Evolutionary conservation across 164 flowering plant species (phyloP).

Genomic region (Vitis rupestris): DNA sequence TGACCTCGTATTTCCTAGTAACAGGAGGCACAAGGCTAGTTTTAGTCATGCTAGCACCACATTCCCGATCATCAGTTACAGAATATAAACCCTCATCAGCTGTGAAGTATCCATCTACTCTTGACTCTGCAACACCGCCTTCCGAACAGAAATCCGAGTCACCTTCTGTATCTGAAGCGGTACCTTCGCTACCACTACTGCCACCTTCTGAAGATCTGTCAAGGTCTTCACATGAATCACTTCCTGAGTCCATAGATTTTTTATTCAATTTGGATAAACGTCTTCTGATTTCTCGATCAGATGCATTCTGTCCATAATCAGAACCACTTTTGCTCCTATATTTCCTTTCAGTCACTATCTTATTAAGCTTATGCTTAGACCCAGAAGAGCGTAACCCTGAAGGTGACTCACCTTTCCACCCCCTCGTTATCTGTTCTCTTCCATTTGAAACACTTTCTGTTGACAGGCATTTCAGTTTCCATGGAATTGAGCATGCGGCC

Average conservation of each 20-base stretch:
- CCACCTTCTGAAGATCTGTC: conserved; percentile 59
- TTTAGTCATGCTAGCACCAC: conserved; percentile 99
- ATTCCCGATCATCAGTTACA: conserved; percentile 79
- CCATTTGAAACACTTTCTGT: conserved; percentile 4
- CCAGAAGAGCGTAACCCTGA: conserved; percentile 36
- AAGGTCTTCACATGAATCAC: conserved; percentile 84
- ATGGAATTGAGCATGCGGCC: no score
- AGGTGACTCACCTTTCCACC: conserved; percentile 51
- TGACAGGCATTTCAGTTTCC: no score
- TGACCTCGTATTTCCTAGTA: conserved; percentile 95
- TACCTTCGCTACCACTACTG: conserved; percentile 48
- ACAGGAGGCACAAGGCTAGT: conserved; percentile 98
- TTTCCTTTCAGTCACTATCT: conserved; percentile 48
- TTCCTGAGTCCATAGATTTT: conserved; percentile 68
- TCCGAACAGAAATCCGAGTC: conserved; percentile 56
- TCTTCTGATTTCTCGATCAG: conserved; percentile 79
- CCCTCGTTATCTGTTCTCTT: conserved; percentile 54
- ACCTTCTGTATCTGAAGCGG: conserved; percentile 77
- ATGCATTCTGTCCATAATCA: conserved; percentile 63
- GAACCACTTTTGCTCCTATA: conserved; percentile 38
- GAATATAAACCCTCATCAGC: conserved; percentile 60
- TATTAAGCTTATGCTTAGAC: conserved; percentile 48
- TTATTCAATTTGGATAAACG: conserved; percentile 71
- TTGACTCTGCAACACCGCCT: conserved; percentile 38
- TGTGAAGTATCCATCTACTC: conserved; percentile 35